A percentile compares a stretch with the other conserved stretches of the same genome.
Conservation (phyloP, 2,329 filamentous ascomycete genomes). For the Celoporthe dispersa region DNA sequence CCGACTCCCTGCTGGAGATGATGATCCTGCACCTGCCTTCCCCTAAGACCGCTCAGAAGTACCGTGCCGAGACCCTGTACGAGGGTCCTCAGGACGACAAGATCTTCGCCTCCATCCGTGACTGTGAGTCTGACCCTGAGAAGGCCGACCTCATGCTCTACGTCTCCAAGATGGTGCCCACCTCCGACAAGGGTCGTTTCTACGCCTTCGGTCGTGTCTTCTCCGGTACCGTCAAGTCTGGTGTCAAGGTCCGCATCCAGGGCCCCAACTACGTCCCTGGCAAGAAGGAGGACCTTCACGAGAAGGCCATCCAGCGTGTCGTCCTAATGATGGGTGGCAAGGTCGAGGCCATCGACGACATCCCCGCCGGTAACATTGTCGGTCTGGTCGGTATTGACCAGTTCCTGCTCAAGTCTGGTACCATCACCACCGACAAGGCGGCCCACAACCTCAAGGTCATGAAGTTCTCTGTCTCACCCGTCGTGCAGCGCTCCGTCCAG, state of each 20-base stretch:
- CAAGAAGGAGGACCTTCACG: constrained; percentile 98
- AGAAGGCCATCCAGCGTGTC: constrained; percentile 99
- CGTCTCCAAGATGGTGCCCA: constrained; percentile 99
- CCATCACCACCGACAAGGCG: constrained; percentile 93
- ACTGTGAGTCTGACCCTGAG: constrained; percentile 76
- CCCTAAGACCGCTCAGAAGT: constrained; percentile 92
- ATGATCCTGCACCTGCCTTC: constrained; percentile 99
- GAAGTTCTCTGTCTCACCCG: constrained; percentile 99
- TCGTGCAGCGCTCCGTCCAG: constrained; percentile 97
- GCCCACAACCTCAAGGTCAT: constrained; percentile 99
- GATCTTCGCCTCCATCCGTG: constrained; percentile 93
- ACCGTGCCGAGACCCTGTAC: constrained; percentile 98
- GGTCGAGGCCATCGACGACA: constrained; percentile 98
- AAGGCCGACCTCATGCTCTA: constrained; percentile 99
- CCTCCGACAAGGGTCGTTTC: constrained; percentile 99
- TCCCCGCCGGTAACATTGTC: constrained; percentile 99
- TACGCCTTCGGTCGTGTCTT: constrained; percentile 99
- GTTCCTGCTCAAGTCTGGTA: constrained; percentile 99
- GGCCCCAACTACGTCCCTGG: constrained; percentile 98
- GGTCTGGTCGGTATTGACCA: constrained; percentile 99
- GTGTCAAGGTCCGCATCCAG: constrained; percentile 99
- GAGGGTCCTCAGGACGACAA: constrained; percentile 95
- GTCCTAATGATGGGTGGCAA: constrained; percentile 99
- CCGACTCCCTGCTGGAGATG: constrained; percentile 98
- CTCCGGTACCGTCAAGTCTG: constrained; percentile 95